These are phyloP conservation scores for Boletus tomentosulus DNA, from an alignment of 768 basidiomycete genomes.

Conservation along the genomic window DNA sequence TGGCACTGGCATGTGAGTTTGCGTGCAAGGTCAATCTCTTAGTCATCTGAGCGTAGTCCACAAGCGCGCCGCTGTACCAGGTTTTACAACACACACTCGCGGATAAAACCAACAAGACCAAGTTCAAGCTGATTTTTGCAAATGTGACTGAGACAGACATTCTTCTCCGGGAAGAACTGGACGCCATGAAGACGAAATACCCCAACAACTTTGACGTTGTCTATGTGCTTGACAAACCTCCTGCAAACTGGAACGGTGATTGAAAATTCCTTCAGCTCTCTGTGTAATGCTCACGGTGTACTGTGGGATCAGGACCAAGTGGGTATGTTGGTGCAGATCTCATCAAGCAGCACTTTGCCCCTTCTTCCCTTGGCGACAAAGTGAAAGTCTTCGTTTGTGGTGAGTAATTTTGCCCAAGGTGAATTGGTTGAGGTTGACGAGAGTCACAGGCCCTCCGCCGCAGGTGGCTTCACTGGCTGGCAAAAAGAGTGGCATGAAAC, in stretches of 20 bases:
- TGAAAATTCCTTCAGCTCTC: not conserved
- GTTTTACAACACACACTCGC: conserved; percentile 69
- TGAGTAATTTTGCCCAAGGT: conserved; percentile 30
- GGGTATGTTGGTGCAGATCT: conserved; percentile 76
- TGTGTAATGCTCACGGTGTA: conserved; percentile 2
- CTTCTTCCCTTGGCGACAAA: conserved; percentile 64
- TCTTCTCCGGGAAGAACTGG: conserved; percentile 75
- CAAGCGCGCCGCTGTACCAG: conserved; percentile 81
- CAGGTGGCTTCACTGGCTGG: conserved; percentile 90
- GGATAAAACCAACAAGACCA: conserved; percentile 82
- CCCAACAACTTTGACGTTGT: conserved; percentile 75
- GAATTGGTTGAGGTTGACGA: not conserved
- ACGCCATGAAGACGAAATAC: conserved; percentile 61
- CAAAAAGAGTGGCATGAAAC: conserved; percentile 80
- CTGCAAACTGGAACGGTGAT: conserved; percentile 55
- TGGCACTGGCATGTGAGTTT: conserved; percentile 82
- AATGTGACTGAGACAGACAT: conserved; percentile 92
- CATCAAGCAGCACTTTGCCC: conserved; percentile 68
- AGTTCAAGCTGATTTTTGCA: conserved; percentile 88
- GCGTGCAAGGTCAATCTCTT: not conserved
- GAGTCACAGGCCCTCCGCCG: conserved; percentile 60
- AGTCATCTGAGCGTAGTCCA: not conserved
- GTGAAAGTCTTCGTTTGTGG: conserved; percentile 90
- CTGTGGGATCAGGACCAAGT: conserved; percentile 43
- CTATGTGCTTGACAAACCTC: conserved; percentile 81